phyloP scores from a whole-genome alignment of 73 alveolate species.

The Tetrahymena malaccensis region DNA sequence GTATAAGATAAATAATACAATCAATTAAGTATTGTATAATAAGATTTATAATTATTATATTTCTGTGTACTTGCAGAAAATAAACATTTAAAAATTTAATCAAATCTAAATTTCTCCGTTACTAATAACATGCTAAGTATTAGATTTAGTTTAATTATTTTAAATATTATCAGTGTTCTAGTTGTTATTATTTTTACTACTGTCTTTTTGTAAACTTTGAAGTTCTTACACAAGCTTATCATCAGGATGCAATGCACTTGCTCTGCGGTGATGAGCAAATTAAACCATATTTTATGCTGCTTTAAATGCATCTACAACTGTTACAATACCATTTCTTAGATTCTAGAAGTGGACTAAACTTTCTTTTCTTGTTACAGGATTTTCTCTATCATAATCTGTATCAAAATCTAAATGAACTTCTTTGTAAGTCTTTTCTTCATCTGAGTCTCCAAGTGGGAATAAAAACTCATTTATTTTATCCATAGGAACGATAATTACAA shows the following conservation, averaged over 20 bases:
- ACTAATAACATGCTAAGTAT: not conserved
- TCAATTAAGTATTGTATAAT: not conserved
- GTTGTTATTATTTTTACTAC: too few species aligned
- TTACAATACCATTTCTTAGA: not conserved
- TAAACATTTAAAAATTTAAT: too few species aligned
- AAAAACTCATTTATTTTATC: constrained; percentile 18
- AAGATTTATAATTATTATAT: not conserved
- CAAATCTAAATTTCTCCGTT: not conserved
- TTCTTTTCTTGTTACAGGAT: constrained; percentile 35
- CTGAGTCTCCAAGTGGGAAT: constrained; percentile 27
- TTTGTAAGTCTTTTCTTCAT: constrained; percentile 8
- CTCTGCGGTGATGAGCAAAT: not conserved
- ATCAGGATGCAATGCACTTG: not conserved
- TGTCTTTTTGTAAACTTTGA: not conserved
- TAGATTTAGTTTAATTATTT: not conserved
- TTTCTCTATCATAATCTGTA: constrained; percentile 43
- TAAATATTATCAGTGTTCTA: not conserved
- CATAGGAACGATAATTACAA: constrained; percentile 18
- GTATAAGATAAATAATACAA: not conserved
- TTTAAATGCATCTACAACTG: not conserved
- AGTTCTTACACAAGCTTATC: not conserved
- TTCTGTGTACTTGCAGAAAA: not conserved
- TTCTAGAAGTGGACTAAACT: not conserved
- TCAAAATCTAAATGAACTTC: constrained; percentile 19
- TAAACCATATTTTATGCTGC: not conserved